Percentiles rank a stretch among this genome's conserved stretches.
Evolutionary conservation across 768 basidiomycete species (phyloP).

Genomic region (Hirschioporus abietinus): DNA sequence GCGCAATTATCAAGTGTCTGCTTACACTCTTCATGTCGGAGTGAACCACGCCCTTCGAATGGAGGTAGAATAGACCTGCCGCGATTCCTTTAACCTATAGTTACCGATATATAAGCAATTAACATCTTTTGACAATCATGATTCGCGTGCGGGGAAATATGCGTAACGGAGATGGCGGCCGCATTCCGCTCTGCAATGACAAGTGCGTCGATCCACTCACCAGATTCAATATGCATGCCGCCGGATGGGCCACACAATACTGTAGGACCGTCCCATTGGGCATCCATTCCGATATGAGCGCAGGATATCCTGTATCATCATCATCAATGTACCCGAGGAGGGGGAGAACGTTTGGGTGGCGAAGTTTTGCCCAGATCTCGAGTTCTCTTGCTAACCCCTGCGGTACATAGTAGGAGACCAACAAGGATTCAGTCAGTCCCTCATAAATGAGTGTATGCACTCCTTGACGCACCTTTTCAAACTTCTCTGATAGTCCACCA

Average conservation of each 20-base stretch:
- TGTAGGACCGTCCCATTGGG: conserved; percentile 1
- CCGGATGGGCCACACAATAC: neutral
- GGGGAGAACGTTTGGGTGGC: neutral
- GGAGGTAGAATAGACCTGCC: conserved; percentile 1
- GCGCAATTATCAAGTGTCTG: neutral
- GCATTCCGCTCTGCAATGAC: neutral
- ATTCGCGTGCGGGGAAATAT: neutral
- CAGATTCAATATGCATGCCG: neutral
- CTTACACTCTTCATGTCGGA: conserved; percentile 3
- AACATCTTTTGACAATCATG: neutral
- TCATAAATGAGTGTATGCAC: neutral
- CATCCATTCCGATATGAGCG: conserved; percentile 4
- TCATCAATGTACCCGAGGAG: conserved; percentile 1
- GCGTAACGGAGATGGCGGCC: neutral
- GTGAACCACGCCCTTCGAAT: neutral
- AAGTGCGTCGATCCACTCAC: neutral
- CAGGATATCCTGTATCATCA: neutral
- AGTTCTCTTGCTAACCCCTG: neutral
- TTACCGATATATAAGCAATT: neutral
- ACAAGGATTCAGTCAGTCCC: neutral
- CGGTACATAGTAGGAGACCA: neutral
- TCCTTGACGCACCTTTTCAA: neutral
- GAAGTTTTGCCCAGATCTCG: neutral
- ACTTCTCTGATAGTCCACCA: neutral
- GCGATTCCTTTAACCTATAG: neutral